Percentiles rank a stretch among this genome's conserved stretches.
Evolutionary conservation across 257 asterid genomes (phyloP).

Genomic region (Scutellaria baicalensis): DNA sequence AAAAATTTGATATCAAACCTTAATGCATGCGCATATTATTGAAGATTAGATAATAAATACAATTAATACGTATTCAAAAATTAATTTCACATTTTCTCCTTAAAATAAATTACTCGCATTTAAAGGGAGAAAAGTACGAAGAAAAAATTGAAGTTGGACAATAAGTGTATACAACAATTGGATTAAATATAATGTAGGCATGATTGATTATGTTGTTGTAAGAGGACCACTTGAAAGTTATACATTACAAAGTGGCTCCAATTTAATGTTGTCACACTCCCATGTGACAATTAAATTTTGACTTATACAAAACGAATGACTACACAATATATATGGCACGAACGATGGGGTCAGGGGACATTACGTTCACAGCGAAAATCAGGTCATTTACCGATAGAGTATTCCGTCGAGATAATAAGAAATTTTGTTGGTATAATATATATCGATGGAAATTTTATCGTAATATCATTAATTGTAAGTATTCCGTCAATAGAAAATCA

Average conservation of each 20-base stretch:
- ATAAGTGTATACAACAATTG: slow-evolving; percentile 6
- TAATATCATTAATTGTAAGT: no score
- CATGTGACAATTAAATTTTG: neutral
- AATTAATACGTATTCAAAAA: neutral
- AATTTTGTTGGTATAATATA: no score
- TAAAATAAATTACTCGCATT: neutral
- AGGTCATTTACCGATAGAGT: no score
- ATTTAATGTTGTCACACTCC: neutral
- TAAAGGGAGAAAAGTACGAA: neutral
- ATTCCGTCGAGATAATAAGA: no score
- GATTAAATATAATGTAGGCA: neutral
- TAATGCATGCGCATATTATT: neutral
- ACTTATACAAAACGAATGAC: neutral
- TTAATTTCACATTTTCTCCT: no score
- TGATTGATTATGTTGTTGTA: neutral
- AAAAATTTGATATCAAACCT: neutral
- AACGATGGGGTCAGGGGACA: no score
- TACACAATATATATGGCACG: neutral
- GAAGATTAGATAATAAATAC: neutral
- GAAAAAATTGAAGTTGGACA: neutral
- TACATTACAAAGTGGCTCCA: neutral
- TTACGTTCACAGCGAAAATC: no score
- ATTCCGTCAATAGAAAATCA: no score
- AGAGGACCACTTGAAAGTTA: neutral
- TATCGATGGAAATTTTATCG: no score